Evolutionary conservation across 306 rosid species (phyloP).

Genomic region (Cucurbita pepo): DNA sequence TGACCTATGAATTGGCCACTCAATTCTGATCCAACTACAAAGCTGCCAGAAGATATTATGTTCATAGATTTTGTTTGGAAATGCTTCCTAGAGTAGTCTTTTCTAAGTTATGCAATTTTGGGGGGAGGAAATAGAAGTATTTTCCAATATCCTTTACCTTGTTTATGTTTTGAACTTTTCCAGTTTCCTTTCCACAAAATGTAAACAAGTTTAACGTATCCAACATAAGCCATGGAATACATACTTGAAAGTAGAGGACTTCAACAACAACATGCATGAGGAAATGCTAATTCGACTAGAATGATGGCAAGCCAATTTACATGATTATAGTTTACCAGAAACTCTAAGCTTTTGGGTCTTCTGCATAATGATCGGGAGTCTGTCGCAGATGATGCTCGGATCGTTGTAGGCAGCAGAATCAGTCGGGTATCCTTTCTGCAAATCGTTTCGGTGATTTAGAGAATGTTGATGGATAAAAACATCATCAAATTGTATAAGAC

Average conservation of each 20-base stretch:
- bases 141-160: background rate
- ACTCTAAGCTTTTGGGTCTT: conserved; percentile 55
- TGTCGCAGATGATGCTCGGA: conserved; percentile 62
- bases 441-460: conserved; percentile 6
- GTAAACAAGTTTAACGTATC: background rate
- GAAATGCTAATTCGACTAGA: background rate
- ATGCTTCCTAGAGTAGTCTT: background rate
- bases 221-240: background rate
- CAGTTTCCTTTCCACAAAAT: background rate
- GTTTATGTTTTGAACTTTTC: background rate
- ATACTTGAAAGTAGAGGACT: background rate
- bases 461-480: conserved; percentile 9
- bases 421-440: conserved; percentile 72
- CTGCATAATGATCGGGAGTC: conserved; percentile 54
- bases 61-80: background rate
- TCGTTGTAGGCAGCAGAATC: conserved; percentile 70
- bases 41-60: background rate
- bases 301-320: background rate
- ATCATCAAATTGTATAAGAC: background rate
- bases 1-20: background rate
- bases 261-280: background rate
- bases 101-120: background rate
- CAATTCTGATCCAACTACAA: background rate
- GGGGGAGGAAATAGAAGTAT: background rate
- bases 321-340: conserved; percentile 33